Percentiles rank a stretch among this genome's conserved stretches.
Evolutionary conservation across 1,139 yeast species (phyloP).

Genomic region (Wickerhamomyces sp.): DNA sequence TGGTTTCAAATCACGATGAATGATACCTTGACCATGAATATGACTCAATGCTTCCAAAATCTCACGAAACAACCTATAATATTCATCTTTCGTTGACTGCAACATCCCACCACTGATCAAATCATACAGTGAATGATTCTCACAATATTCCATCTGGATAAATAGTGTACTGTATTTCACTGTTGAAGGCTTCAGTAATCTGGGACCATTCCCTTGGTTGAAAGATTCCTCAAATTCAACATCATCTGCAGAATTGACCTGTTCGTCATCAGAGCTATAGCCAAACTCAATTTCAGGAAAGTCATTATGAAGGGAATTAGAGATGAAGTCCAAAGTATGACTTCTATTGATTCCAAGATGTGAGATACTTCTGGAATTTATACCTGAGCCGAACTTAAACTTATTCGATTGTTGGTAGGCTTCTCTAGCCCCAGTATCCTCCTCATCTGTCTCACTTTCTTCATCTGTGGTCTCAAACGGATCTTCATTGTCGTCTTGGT

Average conservation of each 20-base stretch:
- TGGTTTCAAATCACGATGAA: conserved; percentile 94
- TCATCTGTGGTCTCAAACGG: conserved; percentile 29
- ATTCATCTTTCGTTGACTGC: conserved; percentile 68
- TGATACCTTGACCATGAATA: conserved; percentile 89
- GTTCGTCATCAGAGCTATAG: conserved; percentile 29
- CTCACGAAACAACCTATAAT: conserved; percentile 87
- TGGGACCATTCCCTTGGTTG: conserved; percentile 13
- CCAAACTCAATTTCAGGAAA: conserved; percentile 59
- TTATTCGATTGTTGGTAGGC: neutral
- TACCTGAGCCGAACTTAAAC: conserved; percentile 2
- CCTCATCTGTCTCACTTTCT: conserved; percentile 24
- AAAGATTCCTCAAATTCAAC: conserved; percentile 18
- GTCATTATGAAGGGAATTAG: conserved; percentile 45
- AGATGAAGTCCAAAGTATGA: conserved; percentile 52
- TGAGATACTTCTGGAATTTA: conserved; percentile 5
- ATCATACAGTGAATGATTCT: conserved; percentile 82
- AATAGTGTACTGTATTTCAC: conserved; percentile 46
- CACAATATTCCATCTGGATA: conserved; percentile 98
- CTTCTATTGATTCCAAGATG: conserved; percentile 24
- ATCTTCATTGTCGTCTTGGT: conserved; percentile 29
- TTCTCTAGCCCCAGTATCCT: conserved; percentile 7
- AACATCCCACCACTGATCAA: conserved; percentile 71
- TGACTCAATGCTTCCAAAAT: conserved; percentile 86
- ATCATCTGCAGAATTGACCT: conserved; percentile 15
- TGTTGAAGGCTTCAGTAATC: conserved; percentile 13